phyloP scores from a whole-genome alignment of 352 stramenopile species.

The Phytophthora cajani region DNA sequence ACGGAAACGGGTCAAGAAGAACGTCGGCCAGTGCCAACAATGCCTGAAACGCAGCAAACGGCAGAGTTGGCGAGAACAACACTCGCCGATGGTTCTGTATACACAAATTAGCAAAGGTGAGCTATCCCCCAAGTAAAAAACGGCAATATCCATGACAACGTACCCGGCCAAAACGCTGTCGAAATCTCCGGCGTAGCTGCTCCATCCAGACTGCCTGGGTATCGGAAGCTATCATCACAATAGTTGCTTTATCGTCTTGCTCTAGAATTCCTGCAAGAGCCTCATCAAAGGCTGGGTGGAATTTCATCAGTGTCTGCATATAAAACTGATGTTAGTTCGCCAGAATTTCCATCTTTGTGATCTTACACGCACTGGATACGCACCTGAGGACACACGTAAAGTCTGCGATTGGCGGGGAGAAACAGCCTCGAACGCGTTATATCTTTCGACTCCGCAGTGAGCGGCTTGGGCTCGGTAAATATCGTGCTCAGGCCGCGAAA shows the following conservation, averaged over 20 bases:
- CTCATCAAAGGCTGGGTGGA: conserved; percentile 60
- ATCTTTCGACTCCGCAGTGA: conserved; percentile 13
- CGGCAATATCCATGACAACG: not conserved
- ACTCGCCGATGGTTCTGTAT: conserved; percentile 42
- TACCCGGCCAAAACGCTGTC: conserved; percentile 44
- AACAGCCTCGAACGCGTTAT: conserved; percentile 47
- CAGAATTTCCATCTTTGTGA: not conserved
- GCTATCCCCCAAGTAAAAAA: not conserved
- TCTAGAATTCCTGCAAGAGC: conserved; percentile 49
- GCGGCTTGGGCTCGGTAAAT: conserved; percentile 43
- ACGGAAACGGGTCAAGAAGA: conserved; percentile 84
- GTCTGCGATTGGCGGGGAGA: conserved; percentile 45
- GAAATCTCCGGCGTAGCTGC: conserved; percentile 49
- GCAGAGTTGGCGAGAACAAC: conserved; percentile 68
- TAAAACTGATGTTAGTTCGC: not conserved
- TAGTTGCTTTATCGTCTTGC: conserved; percentile 38
- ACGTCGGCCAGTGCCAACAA: conserved; percentile 70
- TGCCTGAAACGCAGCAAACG: conserved; percentile 60
- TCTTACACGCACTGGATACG: not conserved
- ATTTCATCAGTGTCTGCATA: conserved; percentile 76
- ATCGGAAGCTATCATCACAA: conserved; percentile 58
- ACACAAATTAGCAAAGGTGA: not conserved
- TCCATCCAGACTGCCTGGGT: conserved; percentile 65
- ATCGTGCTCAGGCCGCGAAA: conserved; percentile 73
- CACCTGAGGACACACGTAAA: conserved; percentile 70